phyloP scores from a whole-genome alignment of 75 land plant species.

The Cunninghamia lanceolata region DNA sequence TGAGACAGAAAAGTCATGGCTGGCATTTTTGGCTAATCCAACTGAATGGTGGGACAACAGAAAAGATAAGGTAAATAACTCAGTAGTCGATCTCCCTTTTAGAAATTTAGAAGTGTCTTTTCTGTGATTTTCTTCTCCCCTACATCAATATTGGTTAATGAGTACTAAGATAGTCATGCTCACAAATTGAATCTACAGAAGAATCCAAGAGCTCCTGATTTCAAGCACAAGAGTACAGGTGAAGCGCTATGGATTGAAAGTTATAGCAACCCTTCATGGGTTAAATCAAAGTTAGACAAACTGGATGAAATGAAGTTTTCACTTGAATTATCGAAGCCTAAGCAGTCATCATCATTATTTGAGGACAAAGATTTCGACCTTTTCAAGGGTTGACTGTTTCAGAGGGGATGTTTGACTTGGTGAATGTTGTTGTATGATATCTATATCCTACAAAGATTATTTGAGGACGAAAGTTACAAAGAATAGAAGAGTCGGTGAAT shows the following conservation, averaged over 20 bases:
- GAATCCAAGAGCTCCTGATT: conserved; percentile 43
- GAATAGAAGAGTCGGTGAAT: too few relatives aligned
- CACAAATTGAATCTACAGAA: conserved; percentile 6
- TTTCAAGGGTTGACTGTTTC: neutral
- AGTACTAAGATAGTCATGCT: neutral
- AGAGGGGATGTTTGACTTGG: too few relatives aligned
- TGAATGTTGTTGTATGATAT: too few relatives aligned
- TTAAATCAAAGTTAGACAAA: conserved; percentile 39
- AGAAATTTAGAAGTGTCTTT: neutral
- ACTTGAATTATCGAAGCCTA: neutral
- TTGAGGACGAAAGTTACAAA: too few relatives aligned
- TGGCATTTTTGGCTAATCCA: conserved; percentile 49
- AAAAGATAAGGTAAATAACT: conserved; percentile 21
- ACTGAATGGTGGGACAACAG: conserved; percentile 67
- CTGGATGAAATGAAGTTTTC: conserved; percentile 20
- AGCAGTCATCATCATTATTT: neutral
- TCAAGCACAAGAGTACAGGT: conserved; percentile 50
- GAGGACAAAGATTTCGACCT: neutral
- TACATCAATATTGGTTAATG: neutral
- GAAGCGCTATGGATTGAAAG: conserved; percentile 45
- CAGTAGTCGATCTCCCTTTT: neutral
- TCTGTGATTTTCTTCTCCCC: neutral
- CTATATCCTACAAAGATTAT: too few relatives aligned
- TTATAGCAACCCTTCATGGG: conserved; percentile 55
- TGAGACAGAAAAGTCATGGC: conserved; percentile 27